A percentile compares a stretch with the other conserved stretches of the same genome.
Evolutionary conservation across 345 rosid genomes (phyloP).

Genomic region (Populus nigra): DNA sequence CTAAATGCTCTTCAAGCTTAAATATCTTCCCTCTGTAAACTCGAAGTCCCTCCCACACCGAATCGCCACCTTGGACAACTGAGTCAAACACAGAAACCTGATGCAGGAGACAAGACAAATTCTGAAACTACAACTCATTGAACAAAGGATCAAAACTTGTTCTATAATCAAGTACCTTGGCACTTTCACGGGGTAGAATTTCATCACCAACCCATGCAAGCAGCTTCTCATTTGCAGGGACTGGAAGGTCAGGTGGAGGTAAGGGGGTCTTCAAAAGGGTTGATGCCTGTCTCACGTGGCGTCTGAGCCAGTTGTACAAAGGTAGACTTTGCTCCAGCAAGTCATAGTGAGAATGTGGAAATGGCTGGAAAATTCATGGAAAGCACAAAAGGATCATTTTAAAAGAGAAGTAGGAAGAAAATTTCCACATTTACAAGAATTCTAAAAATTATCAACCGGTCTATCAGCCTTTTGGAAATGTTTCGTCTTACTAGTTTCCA

Average conservation of each 20-base stretch:
- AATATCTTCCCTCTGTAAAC: slow-evolving; percentile 65
- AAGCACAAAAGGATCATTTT: no score
- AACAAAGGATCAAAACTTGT: slow-evolving; percentile 7
- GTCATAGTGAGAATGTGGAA: slow-evolving; percentile 57
- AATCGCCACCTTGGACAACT: slow-evolving; percentile 90
- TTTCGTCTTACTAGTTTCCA: not conserved
- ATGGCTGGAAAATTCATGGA: slow-evolving; percentile 42
- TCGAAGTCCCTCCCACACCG: slow-evolving; percentile 93
- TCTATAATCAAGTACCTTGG: slow-evolving; percentile 47
- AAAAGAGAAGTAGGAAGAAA: no score
- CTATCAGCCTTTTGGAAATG: not conserved
- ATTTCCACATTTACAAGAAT: not conserved
- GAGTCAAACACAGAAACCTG: slow-evolving; percentile 94
- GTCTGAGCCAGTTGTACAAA: slow-evolving; percentile 68
- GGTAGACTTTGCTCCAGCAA: slow-evolving; percentile 81
- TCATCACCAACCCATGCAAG: slow-evolving; percentile 93
- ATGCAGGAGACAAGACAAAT: slow-evolving; percentile 1
- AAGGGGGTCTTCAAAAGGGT: slow-evolving; percentile 46
- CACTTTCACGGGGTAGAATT: slow-evolving; percentile 74
- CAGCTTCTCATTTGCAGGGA: slow-evolving; percentile 70
- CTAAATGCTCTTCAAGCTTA: slow-evolving; percentile 87
- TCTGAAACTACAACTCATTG: not conserved
- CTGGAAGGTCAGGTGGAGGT: slow-evolving; percentile 67
- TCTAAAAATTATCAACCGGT: not conserved
- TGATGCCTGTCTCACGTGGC: slow-evolving; percentile 42